Evolutionary conservation across 2,329 filamentous ascomycete species (phyloP), one percentile per base, ranked within the genome.

Genomic region (Fusarium sp.): DNA sequence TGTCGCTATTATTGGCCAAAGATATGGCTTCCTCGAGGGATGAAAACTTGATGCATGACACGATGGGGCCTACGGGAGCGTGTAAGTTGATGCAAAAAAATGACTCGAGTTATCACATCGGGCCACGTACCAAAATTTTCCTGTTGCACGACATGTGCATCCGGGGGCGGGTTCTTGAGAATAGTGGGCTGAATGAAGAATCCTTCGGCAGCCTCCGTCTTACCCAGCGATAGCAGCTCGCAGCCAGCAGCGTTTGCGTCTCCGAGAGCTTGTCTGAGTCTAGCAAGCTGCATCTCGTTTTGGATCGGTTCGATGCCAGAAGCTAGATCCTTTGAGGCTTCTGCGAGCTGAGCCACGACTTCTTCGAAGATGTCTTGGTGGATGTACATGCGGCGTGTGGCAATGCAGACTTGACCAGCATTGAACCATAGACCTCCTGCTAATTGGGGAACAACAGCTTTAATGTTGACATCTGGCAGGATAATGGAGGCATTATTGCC

Each of bases 81-180:
- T 14, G 46, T 60, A n/a, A 60, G 58, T 42, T 4, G 39, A 42
- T 23, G n/a, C n/a, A 18, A 11, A 41, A n/a, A 42, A 42, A 21
- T 42, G 39, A 42, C 39, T 42, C 15, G n/a, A 18, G 4, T 42
- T 5, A 23, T 38, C 8, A n/a, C 27, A 1, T 7, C 18, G 1
- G 27, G 25, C 45, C 25, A 61, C 59, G 49, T 57, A 61, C 59
- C 59, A 61, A 61, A 61, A 12, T 61, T 61, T 15, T 61, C 59
- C 7, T 61, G 49, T 33, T 61, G 59, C 15, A 38, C 39, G 10
- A 46, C 38, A 4, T 57, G n/a, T 25, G 59, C 39, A 25, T 57
- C 23, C 12, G 27, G 31, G 1, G 59, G 25, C 21, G 59, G 59
- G n/a, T 38, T 56, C 39, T 39, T 56, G 21, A 61, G 18, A 23